Base-by-base conservation (phyloP, 2,329 filamentous ascomycete species). In the Pseudocercospora macadamiae region DNA sequence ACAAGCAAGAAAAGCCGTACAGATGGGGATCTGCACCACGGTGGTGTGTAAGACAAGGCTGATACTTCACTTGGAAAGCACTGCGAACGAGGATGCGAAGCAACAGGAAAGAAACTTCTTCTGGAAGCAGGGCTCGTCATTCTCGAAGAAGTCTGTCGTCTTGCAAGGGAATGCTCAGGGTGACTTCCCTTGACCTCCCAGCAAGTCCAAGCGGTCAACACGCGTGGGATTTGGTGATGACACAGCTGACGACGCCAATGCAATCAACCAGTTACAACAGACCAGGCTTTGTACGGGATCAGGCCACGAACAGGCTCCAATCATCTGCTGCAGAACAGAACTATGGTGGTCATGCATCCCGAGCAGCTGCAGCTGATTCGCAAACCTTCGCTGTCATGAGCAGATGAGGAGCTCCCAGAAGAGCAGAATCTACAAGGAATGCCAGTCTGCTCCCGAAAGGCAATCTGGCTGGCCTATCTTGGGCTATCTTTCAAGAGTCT, bases 391-490 rank as follows among this genome's bases (percentile, higher is more conserved):
- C 23, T 5, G 42, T 47, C 14, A 26, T 16, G 23, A 26, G 19
- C n/a, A 23, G 23, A 26, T 47, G 23, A 47, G 37, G 23, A 47
- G 10, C 42, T 47, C 26, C 42, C 19, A 47, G 42, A 47, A 47
- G 23, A 14, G 19, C n/a, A 7, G 42, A 47, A 14, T 47, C n/a
- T 26, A 25, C 42, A 28, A 47, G 42, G 42, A 47, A 47, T 9
- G 42, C 42, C 9, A 21, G 42, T 47, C 42, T 26, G 42, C 42
- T 25, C 7, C 42, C 42, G 42, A 47, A 47, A 47, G 42, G 42
- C 42, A 47, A 47, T 47, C 42, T 47, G 19, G n/a, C 42, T 47
- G 42, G 42, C 23, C 42, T 28, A n/a, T n/a, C n/a, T n/a, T n/a
- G n/a, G n/a, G n/a, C n/a, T n/a, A 42, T 42, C 37, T 42, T 42